Conservation (phyloP, 1,284 basidiomycete genomes). For the Ceratobasidium papillatum region DNA sequence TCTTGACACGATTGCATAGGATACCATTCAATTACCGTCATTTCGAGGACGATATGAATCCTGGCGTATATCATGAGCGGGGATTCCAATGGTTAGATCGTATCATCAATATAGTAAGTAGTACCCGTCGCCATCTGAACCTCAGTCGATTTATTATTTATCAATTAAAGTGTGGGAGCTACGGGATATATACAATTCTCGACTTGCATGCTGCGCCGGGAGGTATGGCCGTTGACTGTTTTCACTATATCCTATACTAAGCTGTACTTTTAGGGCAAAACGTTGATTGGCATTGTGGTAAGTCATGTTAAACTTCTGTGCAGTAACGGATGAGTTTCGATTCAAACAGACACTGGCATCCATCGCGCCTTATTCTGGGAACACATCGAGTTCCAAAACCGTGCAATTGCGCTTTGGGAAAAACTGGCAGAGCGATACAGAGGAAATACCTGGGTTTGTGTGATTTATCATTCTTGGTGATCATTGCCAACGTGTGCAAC, state of each 20-base stretch:
- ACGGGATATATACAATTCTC: constrained; percentile 64
- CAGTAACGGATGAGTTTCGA: neutral
- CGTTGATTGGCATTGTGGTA: constrained; percentile 47
- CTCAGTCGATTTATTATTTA: neutral
- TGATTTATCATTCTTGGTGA: constrained; percentile 3
- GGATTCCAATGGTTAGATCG: constrained; percentile 72
- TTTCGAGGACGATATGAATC: constrained; percentile 74
- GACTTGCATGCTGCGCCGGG: constrained; percentile 61
- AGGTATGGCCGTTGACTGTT: constrained; percentile 31
- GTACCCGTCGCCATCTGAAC: neutral
- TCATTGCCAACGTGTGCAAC: too few species aligned
- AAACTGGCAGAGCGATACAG: constrained; percentile 54
- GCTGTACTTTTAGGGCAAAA: constrained; percentile 44
- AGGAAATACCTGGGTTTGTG: constrained; percentile 56
- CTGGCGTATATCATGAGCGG: constrained; percentile 53
- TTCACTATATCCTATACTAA: neutral
- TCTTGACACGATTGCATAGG: constrained; percentile 1
- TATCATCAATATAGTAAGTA: constrained; percentile 58
- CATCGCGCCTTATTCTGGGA: constrained; percentile 53
- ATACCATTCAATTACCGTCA: constrained; percentile 73
- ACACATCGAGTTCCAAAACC: constrained; percentile 58
- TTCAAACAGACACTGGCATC: constrained; percentile 45
- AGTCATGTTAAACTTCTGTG: neutral
- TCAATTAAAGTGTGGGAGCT: constrained; percentile 58
- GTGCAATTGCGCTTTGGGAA: constrained; percentile 55